phyloP scores from a whole-genome alignment of 1,284 basidiomycete species.

The Ustilago trichophora region DNA sequence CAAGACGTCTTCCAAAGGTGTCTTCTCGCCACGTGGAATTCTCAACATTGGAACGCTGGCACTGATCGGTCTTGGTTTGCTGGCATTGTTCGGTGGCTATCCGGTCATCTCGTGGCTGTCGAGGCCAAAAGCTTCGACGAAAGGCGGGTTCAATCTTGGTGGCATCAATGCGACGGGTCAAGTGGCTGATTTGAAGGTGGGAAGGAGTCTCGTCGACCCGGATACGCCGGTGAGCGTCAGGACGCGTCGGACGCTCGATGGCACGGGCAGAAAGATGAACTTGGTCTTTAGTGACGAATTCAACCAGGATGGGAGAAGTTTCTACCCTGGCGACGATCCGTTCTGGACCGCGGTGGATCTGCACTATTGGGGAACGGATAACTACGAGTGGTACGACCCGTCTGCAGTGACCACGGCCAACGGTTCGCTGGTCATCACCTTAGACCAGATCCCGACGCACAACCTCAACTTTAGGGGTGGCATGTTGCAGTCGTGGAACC shows the following conservation, averaged over 20 bases:
- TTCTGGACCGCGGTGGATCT: slow-evolving; percentile 66
- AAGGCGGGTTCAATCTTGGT: slow-evolving; percentile 44
- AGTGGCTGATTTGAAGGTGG: slow-evolving; percentile 31
- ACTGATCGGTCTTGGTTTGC: slow-evolving; percentile 30
- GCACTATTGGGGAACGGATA: slow-evolving; percentile 55
- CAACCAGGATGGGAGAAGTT: slow-evolving; percentile 54
- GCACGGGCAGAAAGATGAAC: slow-evolving; percentile 33
- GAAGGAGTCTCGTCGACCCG: slow-evolving; percentile 46
- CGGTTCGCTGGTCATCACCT: slow-evolving; percentile 51
- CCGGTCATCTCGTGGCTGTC: slow-evolving; percentile 42
- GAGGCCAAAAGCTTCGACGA: slow-evolving; percentile 5
- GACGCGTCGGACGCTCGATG: slow-evolving; percentile 32
- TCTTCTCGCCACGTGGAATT: slow-evolving; percentile 27
- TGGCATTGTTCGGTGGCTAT: slow-evolving; percentile 49
- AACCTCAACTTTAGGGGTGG: slow-evolving; percentile 60
- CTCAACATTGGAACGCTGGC: slow-evolving; percentile 45
- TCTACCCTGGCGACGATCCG: slow-evolving; percentile 63
- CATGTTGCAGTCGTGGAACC: slow-evolving; percentile 64
- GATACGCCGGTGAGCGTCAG: slow-evolving; percentile 47
- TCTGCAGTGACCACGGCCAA: slow-evolving; percentile 51
- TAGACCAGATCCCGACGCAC: slow-evolving; percentile 66
- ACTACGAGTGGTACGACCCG: slow-evolving; percentile 62
- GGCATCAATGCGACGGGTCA: slow-evolving; percentile 46
- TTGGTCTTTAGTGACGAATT: slow-evolving; percentile 65
- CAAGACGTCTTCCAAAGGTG: neutral